Evolutionary conservation across 768 basidiomycete genomes (phyloP).

Genomic region (Kwoniella sp.): DNA sequence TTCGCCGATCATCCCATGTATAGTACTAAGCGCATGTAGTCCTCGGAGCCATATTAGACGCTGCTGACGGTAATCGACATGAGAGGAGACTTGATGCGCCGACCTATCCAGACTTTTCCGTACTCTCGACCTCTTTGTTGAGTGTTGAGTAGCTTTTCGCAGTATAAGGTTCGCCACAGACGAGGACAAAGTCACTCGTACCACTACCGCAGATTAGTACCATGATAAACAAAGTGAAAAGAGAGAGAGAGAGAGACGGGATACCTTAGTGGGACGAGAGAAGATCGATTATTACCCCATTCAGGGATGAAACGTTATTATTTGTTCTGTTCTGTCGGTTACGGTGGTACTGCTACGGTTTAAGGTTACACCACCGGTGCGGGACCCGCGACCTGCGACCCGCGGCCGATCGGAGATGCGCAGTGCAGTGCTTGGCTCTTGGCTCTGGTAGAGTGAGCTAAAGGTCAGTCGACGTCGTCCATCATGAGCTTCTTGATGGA

Average conservation of each 20-base stretch:
- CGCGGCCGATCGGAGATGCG: slow-evolving; percentile 1
- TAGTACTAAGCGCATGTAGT: background rate
- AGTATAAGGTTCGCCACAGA: too few relatives aligned
- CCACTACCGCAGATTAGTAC: too few relatives aligned
- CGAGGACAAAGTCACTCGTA: too few relatives aligned
- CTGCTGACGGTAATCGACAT: too few relatives aligned
- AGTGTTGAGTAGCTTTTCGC: too few relatives aligned
- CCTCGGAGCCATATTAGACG: too few relatives aligned
- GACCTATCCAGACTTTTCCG: too few relatives aligned
- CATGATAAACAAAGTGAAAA: background rate
- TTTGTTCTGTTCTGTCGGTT: background rate
- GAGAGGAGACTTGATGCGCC: too few relatives aligned
- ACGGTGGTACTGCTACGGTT: too few relatives aligned
- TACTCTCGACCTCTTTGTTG: too few relatives aligned
- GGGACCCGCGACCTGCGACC: background rate
- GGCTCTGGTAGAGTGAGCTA: background rate
- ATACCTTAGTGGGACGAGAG: background rate
- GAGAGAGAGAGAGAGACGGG: too few relatives aligned
- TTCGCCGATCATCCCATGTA: background rate
- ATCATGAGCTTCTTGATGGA: background rate
- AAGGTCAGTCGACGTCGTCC: background rate
- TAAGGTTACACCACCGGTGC: too few relatives aligned
- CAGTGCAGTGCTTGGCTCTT: background rate
- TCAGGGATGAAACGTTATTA: background rate
- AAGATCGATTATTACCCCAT: background rate